Evolutionary conservation across 192 early-diverging fungal species (phyloP), one percentile per base, ranked within the genome.

Genomic region (Dissophora ornata): DNA sequence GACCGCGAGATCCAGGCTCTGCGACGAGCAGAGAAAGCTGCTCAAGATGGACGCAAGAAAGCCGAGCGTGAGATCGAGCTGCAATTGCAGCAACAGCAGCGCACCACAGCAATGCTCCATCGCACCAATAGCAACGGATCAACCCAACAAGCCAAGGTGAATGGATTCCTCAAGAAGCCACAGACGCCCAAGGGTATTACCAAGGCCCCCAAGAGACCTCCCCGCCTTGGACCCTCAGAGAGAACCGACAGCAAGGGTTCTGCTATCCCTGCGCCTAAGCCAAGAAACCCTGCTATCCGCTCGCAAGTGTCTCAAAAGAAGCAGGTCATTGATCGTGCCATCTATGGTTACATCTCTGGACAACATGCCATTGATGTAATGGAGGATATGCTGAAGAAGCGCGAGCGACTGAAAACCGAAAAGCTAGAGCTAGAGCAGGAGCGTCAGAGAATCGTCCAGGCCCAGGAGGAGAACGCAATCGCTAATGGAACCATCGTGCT

Each of bases 1-100:
- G 83, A 87, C 44, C 81, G 83, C 48, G 84, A 88, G 53, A 86
- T 91, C 46, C 82, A 88, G 44, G 80, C 81, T 8, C 73, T 91
- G 15, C 82, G 87, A 19, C 73, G 85, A 3, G 84, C 86, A 24
- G 87, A 90, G 68, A 71, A 75, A 6, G 80, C 78, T n/a, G 86
- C 85, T 4, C 66, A 71, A 5, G 63, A 82, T 52, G 82, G 78
- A 30, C 79, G 80, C 29, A 86, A 84, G 67, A 80, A 84, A 28
- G 52, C 86, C 26, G 87, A 90, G 62, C 69, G 79, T 11, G 83
- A 85, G 41, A 69, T 80, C 28, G 86, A 88, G 58, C 57, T 66
- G 62, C 52, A 62, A 26, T 46, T 61, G 33, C 62, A 73, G 61
- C 49, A 60, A 38, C 70, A 74, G 25, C 73, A 67, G 30, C 71